Base-by-base conservation (phyloP, 495 filamentous ascomycete genomes). In the Talaromyces liani region DNA sequence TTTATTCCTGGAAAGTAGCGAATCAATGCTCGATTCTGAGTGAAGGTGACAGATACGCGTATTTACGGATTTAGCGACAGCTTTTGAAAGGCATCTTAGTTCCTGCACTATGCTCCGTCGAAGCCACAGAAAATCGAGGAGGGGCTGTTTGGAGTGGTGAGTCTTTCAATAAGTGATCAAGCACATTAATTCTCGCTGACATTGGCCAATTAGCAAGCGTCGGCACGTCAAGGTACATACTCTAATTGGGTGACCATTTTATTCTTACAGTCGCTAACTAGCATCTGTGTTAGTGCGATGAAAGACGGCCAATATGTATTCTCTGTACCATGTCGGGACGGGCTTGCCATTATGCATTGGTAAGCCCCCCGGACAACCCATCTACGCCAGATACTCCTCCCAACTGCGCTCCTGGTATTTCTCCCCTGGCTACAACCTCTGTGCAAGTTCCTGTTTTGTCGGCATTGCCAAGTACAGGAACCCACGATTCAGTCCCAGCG, bases 81-180 rank as follows among this genome's bases (percentile, higher is more conserved):
- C 41, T 45, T 18, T 7, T 18, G 41, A 45, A n/a, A n/a, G 2
- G n/a, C 12, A 45, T 54, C 7, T 22, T 18, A 24, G 6, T 2
- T 27, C 49, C 16, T 27, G 24, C 22, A 10, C 18, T 64, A 75
- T 73, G 73, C 67, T 69, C n/a, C 65, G 65, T 31, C 39, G 59
- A 25, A 49, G 41, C 36, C 70, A 72, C 61, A 69, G 64, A 27
- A 72, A 72, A 57, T 70, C 70, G 12, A 56, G 66, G 16, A 53
- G 29, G 33, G 70, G 70, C 27, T 72, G 70, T 65, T 58, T 71
- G 2, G 64, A 77, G 58, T 80, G 77, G 72, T 74, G 49, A 64
- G 72, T 72, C 16, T 6, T 58, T 45, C 12, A 20, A 60, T 1
- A 36, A 36, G 33, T 36, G 41, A 6, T 18, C 41, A 7, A 6